Evolutionary conservation across 2,329 filamentous ascomycete genomes (phyloP), one percentile per base, ranked within the genome.

Genomic region (Teratosphaeriaceae sp.): DNA sequence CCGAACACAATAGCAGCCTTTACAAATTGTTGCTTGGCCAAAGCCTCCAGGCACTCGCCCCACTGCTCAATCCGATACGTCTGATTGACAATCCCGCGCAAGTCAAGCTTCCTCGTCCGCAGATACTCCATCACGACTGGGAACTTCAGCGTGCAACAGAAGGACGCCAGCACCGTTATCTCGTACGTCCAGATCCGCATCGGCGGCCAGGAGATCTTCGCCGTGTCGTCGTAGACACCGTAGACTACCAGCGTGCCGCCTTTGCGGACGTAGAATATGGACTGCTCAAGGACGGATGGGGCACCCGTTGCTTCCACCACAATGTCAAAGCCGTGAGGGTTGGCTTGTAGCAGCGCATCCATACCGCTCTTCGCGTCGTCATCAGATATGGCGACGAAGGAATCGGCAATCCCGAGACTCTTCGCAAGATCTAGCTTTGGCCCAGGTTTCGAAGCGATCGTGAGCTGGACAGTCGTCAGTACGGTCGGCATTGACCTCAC

Each of bases 241-340:
- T 85, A 86, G 47, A 84, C 80, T 33, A 85, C 78, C 23, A 86
- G 69, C 61, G 82, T 85, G 43, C 83, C 82, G 31, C 82, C 82
- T 40, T 82, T 75, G 36, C 80, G 78, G 52, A 84, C 79, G 59
- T 84, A 86, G 65, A 85, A 72, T 62, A 87, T 84, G 21, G 80
- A 71, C 55, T 82, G 76, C 59, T 86, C 82, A 2, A 87, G 73
- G 38, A 87, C 80, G 63, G 78, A 79, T 35, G 77, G 70, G 40
- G 75, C 82, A 15, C 83, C 83, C 11, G 82, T 85, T 26, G 82
- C 82, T 67, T 85, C 80, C 18, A 84, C 74, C 19, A 84, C 80
- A 49, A 85, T 79, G 52, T 87, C 82, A 58, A 87, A 87, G 3
- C 83, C 83, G 55, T 85, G 79, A 0, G 82, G 81, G 62, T 86